phyloP scores from a whole-genome alignment of 1,139 yeast species.

The Hansenula lynferdii region DNA sequence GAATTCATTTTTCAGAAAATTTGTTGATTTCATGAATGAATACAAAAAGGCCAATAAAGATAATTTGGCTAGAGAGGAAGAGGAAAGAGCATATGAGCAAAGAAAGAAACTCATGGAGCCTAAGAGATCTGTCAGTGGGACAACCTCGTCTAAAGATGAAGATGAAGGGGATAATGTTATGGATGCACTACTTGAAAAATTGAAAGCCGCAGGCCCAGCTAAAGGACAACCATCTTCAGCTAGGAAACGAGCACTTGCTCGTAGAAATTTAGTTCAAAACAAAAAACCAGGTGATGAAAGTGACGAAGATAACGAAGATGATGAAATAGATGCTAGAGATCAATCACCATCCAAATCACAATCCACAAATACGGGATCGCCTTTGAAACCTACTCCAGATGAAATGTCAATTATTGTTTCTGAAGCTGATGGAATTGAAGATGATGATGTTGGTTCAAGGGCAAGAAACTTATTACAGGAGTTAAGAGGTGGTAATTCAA shows the following conservation, averaged over 20 bases:
- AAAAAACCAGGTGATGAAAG: slow-evolving; percentile 23
- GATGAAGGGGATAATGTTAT: slow-evolving; percentile 46
- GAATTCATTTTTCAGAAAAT: slow-evolving; percentile 63
- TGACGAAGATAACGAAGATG: slow-evolving; percentile 15
- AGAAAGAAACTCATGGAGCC: slow-evolving; percentile 56
- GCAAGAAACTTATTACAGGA: slow-evolving; percentile 58
- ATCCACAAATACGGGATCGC: too few species aligned
- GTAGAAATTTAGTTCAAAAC: slow-evolving; percentile 49
- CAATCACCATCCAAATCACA: slow-evolving; percentile 4
- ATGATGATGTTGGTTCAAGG: slow-evolving; percentile 49
- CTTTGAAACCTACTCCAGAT: too few species aligned
- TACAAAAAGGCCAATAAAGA: slow-evolving; percentile 63
- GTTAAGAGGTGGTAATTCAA: slow-evolving; percentile 36
- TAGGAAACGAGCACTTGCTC: slow-evolving; percentile 73
- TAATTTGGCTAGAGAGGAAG: slow-evolving; percentile 66
- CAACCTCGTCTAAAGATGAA: slow-evolving; percentile 8
- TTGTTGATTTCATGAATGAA: slow-evolving; percentile 59
- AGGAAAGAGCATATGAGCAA: slow-evolving; percentile 58
- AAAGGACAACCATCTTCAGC: slow-evolving; percentile 78
- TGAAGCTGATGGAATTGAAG: slow-evolving; percentile 9
- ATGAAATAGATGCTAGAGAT: slow-evolving; percentile 9
- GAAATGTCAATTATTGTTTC: too few species aligned
- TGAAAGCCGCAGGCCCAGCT: slow-evolving; percentile 69
- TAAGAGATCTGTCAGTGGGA: too few species aligned
- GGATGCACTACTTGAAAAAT: slow-evolving; percentile 68